Evolutionary conservation across 768 basidiomycete genomes (phyloP).

Genomic region (Boletus reticulatus): DNA sequence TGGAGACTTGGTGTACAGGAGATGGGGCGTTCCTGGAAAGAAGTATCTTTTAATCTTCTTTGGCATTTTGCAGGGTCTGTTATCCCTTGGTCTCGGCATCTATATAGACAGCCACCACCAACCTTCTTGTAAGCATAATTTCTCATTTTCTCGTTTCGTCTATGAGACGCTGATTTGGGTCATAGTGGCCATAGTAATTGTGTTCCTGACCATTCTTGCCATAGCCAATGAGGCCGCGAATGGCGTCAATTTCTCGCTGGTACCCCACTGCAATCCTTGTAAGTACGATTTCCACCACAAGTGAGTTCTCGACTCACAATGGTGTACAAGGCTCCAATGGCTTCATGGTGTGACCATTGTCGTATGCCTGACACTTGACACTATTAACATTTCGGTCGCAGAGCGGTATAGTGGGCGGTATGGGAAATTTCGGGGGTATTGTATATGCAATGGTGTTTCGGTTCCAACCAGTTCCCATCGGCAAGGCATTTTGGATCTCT

Average conservation of each 20-base stretch:
- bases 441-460: constrained; percentile 41
- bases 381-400: not conserved
- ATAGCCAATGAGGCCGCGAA: not conserved
- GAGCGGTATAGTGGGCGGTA: constrained; percentile 39
- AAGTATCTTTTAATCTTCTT: constrained; percentile 3
- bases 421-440: constrained; percentile 46
- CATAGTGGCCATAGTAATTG: not conserved
- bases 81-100: constrained; percentile 32
- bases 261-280: constrained; percentile 9
- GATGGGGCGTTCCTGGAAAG: constrained; percentile 6
- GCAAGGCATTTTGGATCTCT: constrained; percentile 40
- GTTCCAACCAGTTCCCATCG: constrained; percentile 1
- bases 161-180: not conserved
- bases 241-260: constrained; percentile 2
- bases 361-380: not conserved
- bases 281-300: not conserved
- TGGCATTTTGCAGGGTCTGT: not conserved
- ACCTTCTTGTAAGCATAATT: constrained; percentile 18
- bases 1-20: constrained; percentile 5
- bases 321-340: constrained; percentile 2
- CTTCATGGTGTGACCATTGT: constrained; percentile 28
- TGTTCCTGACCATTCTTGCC: not conserved
- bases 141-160: not conserved
- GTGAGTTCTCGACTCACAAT: not conserved
- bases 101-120: constrained; percentile 33